Evolutionary conservation across 768 basidiomycete genomes (phyloP).

Genomic region (Crucibulum laeve): DNA sequence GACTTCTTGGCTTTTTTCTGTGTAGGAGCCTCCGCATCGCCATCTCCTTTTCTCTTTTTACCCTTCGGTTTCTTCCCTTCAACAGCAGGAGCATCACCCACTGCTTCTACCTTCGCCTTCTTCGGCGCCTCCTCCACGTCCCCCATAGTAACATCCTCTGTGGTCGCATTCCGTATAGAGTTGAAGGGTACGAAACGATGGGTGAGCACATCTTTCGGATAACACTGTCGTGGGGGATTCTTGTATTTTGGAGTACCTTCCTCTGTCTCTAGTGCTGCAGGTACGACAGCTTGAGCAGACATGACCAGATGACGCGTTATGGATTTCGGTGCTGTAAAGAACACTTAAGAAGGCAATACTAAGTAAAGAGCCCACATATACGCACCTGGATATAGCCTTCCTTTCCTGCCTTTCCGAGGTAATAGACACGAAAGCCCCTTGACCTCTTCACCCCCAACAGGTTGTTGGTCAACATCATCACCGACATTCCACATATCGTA

Average conservation of each 20-base stretch:
- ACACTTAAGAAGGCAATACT: background rate
- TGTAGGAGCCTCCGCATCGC: conserved; percentile 13
- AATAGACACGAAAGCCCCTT: conserved; percentile 57
- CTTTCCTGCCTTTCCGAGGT: conserved; percentile 57
- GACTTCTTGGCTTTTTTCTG: conserved; percentile 48
- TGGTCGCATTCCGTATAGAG: conserved; percentile 29
- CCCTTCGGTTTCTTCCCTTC: conserved; percentile 8
- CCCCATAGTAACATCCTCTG: no score
- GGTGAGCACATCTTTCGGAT: conserved; percentile 58
- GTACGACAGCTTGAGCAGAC: conserved; percentile 40
- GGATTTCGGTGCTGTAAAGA: conserved; percentile 49
- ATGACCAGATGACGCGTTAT: conserved; percentile 58
- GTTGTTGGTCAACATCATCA: conserved; percentile 26
- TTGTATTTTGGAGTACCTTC: conserved; percentile 25
- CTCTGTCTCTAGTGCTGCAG: conserved; percentile 24
- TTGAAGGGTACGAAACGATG: conserved; percentile 65
- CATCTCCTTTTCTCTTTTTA: conserved; percentile 34
- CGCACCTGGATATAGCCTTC: conserved; percentile 55
- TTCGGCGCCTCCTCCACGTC: conserved; percentile 15
- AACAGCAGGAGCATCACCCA: conserved; percentile 1
- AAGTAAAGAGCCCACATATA: background rate
- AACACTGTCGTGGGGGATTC: conserved; percentile 52
- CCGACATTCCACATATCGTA: conserved; percentile 69
- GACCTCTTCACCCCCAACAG: conserved; percentile 59
- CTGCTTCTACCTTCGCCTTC: conserved; percentile 2